Conservation (phyloP, 768 basidiomycete genomes). For the Phylloporus sp. region DNA sequence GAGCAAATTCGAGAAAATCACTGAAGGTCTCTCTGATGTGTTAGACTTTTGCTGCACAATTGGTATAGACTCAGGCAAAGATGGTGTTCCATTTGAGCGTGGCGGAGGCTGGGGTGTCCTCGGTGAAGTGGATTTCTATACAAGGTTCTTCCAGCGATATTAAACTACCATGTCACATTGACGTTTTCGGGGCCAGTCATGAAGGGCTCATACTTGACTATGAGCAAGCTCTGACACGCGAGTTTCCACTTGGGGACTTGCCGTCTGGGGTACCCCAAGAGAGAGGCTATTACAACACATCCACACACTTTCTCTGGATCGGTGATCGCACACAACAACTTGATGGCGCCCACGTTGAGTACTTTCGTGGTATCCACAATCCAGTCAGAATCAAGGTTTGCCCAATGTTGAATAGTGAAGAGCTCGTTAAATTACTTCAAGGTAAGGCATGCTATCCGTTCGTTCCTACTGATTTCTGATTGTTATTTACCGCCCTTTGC, state of each 20-base stretch:
- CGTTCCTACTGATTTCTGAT: not conserved
- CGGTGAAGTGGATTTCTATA: constrained; percentile 92
- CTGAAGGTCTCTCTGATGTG: constrained; percentile 81
- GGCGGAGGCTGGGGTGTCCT: constrained; percentile 69
- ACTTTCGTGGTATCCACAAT: constrained; percentile 88
- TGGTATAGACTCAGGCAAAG: constrained; percentile 57
- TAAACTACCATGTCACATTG: not conserved
- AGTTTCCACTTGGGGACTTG: constrained; percentile 42
- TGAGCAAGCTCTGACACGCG: constrained; percentile 86
- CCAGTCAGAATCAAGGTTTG: constrained; percentile 97
- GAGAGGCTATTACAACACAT: constrained; percentile 77
- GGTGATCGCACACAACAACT: constrained; percentile 94
- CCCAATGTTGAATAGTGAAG: constrained; percentile 75
- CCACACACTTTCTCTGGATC: constrained; percentile 95
- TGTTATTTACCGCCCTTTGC: not conserved
- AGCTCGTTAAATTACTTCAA: constrained; percentile 72
- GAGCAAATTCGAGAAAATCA: constrained; percentile 80
- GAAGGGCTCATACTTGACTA: constrained; percentile 92
- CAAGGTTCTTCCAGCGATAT: constrained; percentile 50
- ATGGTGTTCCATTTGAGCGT: constrained; percentile 54
- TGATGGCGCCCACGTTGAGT: constrained; percentile 91
- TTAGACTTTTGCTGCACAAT: constrained; percentile 91
- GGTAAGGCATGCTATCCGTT: constrained; percentile 43
- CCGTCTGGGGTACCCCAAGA: constrained; percentile 8
- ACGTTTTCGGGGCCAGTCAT: constrained; percentile 48